Percentiles rank a stretch among this genome's conserved stretches.
Evolutionary conservation across 2,329 filamentous ascomycete genomes (phyloP).

Genomic region (Penicillium sp.): DNA sequence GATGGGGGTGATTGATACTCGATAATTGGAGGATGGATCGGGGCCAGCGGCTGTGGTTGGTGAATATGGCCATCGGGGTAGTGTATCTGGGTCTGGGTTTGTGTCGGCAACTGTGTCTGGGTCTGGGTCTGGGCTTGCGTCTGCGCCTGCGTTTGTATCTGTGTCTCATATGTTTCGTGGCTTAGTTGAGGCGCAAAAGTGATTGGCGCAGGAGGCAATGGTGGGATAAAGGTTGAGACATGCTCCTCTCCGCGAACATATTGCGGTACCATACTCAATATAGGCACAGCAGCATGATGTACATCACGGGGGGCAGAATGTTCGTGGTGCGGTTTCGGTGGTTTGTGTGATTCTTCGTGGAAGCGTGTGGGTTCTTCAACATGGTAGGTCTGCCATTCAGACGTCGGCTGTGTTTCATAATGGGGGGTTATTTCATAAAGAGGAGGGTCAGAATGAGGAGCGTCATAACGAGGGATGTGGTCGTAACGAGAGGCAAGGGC

Average conservation of each 20-base stretch:
- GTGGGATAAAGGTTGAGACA: conserved; percentile 34
- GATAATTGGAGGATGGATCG: conserved; percentile 44
- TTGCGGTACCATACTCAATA: conserved; percentile 43
- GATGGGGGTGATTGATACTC: conserved; percentile 39
- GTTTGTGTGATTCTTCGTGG: conserved; percentile 4
- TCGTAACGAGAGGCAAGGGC: background rate
- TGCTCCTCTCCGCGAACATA: conserved; percentile 49
- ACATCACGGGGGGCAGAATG: background rate
- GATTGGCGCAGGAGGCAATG: conserved; percentile 16
- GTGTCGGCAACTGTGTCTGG: background rate
- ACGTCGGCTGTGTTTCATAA: background rate
- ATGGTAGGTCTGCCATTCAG: conserved; percentile 8
- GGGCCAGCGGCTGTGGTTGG: conserved; percentile 41
- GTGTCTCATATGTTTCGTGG: conserved; percentile 9
- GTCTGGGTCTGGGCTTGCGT: background rate
- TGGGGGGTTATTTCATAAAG: background rate
- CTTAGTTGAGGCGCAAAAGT: conserved; percentile 16
- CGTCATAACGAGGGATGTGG: background rate
- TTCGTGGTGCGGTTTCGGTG: background rate
- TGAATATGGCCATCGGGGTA: conserved; percentile 16
- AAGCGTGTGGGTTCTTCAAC: background rate
- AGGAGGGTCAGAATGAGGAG: background rate
- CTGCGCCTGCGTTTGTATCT: background rate
- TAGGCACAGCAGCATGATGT: conserved; percentile 12
- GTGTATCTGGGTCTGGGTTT: conserved; percentile 2